Percentiles rank a stretch among this genome's conserved stretches.
Evolutionary conservation across 257 asterid species (phyloP).

Genomic region (Rauvolfia tetraphylla): DNA sequence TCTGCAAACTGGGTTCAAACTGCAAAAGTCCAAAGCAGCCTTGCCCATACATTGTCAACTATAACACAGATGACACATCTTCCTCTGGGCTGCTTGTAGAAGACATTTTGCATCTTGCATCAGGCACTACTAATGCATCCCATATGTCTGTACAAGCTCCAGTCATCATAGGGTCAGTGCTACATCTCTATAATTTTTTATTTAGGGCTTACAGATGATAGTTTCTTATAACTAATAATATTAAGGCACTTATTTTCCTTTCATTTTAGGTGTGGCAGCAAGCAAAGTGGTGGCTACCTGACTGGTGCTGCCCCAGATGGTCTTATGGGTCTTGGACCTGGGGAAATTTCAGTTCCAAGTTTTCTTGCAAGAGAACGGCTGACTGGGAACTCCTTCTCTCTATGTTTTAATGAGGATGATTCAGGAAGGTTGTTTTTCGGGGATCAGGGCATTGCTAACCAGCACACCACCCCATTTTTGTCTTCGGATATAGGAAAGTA

Average conservation of each 20-base stretch:
- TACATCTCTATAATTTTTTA: neutral
- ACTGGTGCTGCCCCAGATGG: conserved; percentile 93
- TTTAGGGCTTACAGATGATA: neutral
- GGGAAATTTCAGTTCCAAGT: conserved; percentile 80
- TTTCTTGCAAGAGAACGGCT: conserved; percentile 76
- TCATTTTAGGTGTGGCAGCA: conserved; percentile 71
- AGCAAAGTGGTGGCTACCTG: conserved; percentile 82
- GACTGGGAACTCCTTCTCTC: conserved; percentile 56
- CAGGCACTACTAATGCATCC: conserved; percentile 37
- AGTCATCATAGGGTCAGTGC: conserved; percentile 62
- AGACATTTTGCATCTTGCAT: conserved; percentile 72
- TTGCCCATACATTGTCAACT: conserved; percentile 63
- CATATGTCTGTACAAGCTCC: conserved; percentile 56
- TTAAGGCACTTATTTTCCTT: conserved; percentile 11
- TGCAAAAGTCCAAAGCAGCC: conserved; percentile 56
- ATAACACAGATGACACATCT: conserved; percentile 63
- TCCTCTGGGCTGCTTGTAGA: conserved; percentile 78
- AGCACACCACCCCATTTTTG: conserved; percentile 61
- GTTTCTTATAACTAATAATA: neutral
- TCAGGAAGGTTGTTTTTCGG: conserved; percentile 78
- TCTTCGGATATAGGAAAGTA: conserved; percentile 59
- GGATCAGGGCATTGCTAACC: conserved; percentile 62
- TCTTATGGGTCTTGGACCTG: conserved; percentile 85
- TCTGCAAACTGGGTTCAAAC: conserved; percentile 53
- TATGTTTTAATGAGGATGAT: conserved; percentile 73